Conservation (phyloP, 768 basidiomycete species). For the Termitomyces sp. region DNA sequence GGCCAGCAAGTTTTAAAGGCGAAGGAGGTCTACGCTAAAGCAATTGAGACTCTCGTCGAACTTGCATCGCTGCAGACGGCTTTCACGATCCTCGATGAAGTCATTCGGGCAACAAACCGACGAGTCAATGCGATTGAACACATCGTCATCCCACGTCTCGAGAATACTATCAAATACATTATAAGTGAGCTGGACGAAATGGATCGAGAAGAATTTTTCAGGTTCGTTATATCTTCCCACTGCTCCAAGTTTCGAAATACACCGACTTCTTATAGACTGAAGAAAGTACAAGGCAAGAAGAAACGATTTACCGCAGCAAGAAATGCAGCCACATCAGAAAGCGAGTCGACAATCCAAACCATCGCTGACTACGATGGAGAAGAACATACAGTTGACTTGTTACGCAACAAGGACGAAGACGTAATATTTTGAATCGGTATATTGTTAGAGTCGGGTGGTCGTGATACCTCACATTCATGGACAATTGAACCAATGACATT, state of each 20-base stretch:
- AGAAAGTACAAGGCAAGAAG: slow-evolving; percentile 98
- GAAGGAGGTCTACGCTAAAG: slow-evolving; percentile 98
- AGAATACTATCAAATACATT: slow-evolving; percentile 98
- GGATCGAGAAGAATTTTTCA: slow-evolving; percentile 94
- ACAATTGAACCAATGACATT: background rate
- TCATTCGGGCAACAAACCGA: slow-evolving; percentile 98
- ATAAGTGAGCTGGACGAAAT: slow-evolving; percentile 97
- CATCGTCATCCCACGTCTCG: slow-evolving; percentile 89
- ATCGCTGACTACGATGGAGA: slow-evolving; percentile 30
- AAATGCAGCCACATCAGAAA: slow-evolving; percentile 25
- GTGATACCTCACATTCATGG: slow-evolving; percentile 5
- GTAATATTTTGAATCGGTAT: slow-evolving; percentile 73
- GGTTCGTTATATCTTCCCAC: slow-evolving; percentile 36
- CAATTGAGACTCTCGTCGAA: slow-evolving; percentile 94
- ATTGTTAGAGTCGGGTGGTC: background rate
- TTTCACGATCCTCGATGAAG: slow-evolving; percentile 97
- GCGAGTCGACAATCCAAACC: slow-evolving; percentile 23
- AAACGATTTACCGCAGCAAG: slow-evolving; percentile 67
- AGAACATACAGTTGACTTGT: slow-evolving; percentile 46
- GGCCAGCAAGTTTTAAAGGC: slow-evolving; percentile 93
- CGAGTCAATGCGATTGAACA: slow-evolving; percentile 99
- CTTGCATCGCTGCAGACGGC: slow-evolving; percentile 96
- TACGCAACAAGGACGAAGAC: slow-evolving; percentile 87
- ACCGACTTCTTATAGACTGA: slow-evolving; percentile 50
- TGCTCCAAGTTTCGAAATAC: background rate